A percentile compares a stretch with the other conserved stretches of the same genome.
Evolutionary conservation across 345 rosid species (phyloP).

Genomic region (Syzygium aqueum): DNA sequence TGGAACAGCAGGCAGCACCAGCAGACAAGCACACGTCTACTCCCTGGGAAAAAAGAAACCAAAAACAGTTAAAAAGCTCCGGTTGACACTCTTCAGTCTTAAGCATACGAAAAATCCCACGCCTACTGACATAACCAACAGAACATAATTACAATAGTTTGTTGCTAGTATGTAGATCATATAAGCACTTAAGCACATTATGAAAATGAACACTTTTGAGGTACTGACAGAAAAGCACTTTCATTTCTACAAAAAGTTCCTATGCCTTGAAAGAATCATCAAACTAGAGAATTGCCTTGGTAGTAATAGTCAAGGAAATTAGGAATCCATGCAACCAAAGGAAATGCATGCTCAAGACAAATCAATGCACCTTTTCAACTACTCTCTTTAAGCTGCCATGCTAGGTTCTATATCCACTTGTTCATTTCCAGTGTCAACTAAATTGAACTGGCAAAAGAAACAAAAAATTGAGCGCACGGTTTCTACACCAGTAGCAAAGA

Average conservation of each 20-base stretch:
- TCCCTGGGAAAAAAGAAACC: background rate
- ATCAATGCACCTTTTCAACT: background rate
- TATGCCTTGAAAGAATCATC: background rate
- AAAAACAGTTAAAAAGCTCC: background rate
- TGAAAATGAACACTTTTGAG: background rate
- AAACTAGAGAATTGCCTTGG: background rate
- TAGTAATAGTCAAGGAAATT: background rate
- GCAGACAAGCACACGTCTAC: background rate
- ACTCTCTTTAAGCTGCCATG: background rate
- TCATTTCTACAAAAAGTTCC: background rate
- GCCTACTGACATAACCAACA: background rate
- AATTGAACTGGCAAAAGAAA: background rate
- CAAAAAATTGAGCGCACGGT: background rate
- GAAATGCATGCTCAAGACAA: background rate
- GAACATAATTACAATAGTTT: background rate
- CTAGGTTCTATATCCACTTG: background rate
- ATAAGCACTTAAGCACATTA: background rate
- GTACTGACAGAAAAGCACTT: background rate
- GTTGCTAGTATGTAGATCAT: background rate
- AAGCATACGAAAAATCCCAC: background rate
- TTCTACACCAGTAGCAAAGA: background rate
- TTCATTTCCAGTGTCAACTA: background rate
- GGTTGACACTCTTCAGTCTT: background rate
- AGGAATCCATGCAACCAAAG: background rate
- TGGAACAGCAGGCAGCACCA: background rate